A percentile compares a stretch with the other conserved stretches of the same genome.
Evolutionary conservation across 805 yeast species (phyloP).

Genomic region (Ogataea saltuana): DNA sequence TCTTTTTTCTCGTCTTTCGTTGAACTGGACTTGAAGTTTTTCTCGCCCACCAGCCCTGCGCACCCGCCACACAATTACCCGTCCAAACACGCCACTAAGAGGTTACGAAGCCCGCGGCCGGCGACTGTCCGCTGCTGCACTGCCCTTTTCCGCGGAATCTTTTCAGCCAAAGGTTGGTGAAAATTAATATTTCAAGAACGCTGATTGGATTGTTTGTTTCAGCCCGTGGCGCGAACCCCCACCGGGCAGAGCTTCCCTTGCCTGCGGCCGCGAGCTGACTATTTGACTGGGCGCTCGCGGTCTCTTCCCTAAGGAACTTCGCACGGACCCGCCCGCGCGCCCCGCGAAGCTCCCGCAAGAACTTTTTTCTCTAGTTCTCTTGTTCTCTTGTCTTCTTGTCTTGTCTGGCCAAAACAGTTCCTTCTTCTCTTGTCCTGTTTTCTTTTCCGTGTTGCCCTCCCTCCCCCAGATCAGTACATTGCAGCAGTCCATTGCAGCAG

Average conservation of each 20-base stretch:
- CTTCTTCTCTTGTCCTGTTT: slow-evolving; percentile 1
- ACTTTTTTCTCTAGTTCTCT: slow-evolving; percentile 1
- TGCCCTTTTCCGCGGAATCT: slow-evolving; percentile 1
- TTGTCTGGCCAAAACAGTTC: too few species aligned
- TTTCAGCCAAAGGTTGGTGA: slow-evolving; percentile 5
- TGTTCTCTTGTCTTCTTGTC: not conserved
- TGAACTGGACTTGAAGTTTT: too few species aligned
- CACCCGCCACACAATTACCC: not conserved
- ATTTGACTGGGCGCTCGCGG: not conserved
- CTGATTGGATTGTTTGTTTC: slow-evolving; percentile 19
- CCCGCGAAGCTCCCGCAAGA: not conserved
- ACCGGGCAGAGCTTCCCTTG: not conserved
- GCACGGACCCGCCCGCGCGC: too few species aligned
- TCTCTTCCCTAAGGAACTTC: too few species aligned
- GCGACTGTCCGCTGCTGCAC: not conserved
- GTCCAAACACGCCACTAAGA: too few species aligned
- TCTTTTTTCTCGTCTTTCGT: too few species aligned
- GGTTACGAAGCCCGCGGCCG: slow-evolving; percentile 4
- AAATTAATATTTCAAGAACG: slow-evolving; percentile 18
- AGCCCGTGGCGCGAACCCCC: slow-evolving; percentile 1
- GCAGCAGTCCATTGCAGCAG: slow-evolving; percentile 7
- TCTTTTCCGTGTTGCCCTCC: too few species aligned
- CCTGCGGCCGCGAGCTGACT: not conserved
- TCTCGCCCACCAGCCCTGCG: not conserved
- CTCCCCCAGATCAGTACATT: too few species aligned